Base-by-base conservation (phyloP, 2,329 filamentous ascomycete genomes). In the Ceratocystiopsis brevicomis region DNA sequence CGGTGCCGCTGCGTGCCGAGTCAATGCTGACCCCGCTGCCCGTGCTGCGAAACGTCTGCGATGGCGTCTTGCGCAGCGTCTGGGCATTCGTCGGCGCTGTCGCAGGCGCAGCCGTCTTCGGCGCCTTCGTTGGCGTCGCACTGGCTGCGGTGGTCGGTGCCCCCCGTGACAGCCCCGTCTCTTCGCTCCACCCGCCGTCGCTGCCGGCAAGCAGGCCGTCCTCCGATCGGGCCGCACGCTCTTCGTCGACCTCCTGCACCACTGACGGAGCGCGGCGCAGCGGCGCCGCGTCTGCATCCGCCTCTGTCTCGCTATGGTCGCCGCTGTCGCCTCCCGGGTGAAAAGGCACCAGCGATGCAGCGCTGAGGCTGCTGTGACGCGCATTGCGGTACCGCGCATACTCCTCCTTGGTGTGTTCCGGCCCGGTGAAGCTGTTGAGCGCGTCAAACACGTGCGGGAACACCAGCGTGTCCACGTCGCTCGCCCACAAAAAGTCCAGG, bases 401-500 rank as follows among this genome's bases (percentile, higher is more conserved):
- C 53, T 79, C 71, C 52, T 75, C 73, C 45, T 68, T 62, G 2
- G 68, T 66, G 52, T 77, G 71, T 40, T 68, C 66, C 0, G 71
- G 65, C 37, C 67, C 65, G 2, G 68, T 72, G 55, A 79, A 84
- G 52, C 69, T 78, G 47, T 92, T 76, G 11, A 98, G 65, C 0
- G 90, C 87, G 52, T 92, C 80, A 49, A 94, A 87, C 2, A 98
- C 85, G 56, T 93, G 84, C 15, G 78, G 82, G 54, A 95, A 95
- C 3, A 96, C 88, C 42, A 86, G 74, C 1, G 69, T 65, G 51
- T 93, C 73, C 8, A 93, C 82, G 53, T 95, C 86, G 35, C 75
- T 68, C 0, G 83, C 90, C 90, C 90, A 98, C 1, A 98, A 67
- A 53, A 98, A 94, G 59, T 98, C 90, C 19, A 98, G 73, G 59